Base-by-base conservation (phyloP, 306 rosid genomes). In the Lathyrus oleraceus region DNA sequence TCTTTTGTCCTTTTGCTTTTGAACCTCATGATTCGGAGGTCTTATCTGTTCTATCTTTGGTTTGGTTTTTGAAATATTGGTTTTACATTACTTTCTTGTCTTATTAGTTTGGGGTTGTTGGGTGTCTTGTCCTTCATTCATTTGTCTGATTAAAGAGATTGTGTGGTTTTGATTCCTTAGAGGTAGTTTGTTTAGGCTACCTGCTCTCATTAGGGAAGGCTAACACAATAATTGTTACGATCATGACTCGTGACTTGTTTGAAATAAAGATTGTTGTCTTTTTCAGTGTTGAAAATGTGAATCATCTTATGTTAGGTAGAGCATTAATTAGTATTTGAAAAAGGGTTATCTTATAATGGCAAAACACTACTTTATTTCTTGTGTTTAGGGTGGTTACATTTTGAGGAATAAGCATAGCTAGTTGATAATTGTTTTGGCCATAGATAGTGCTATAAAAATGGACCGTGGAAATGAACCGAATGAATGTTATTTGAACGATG, bases 281-380 rank as follows among this genome's bases (percentile, higher is more conserved):
- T 72, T 25, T 19, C 57, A 14, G 13, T 10, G 47, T 63, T 73
- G 45, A 72, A 72, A 27, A 47, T 72, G 27, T 72, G 4, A 16
- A 25, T 69, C 39, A 25, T 35, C 15, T 40, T 38, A 69, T 54
- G 65, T 16, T 7, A 8, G 57, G 57, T 70, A 54, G 36, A 40
- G 11, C 40, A 49, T 38, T 54, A 38, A 49, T 21, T 54, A n/a
- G 64, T 14, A 54, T 69, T 38, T 69, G 25, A 69, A 52, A 52
- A 28, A 36, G 11, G 32, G 43, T 38, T 19, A 36, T 54, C 62
- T 53, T 20, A 14, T 52, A 35, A 53, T 13, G 57, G 44, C 10
- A 25, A 70, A 42, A 57, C 54, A 57, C 39, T 44, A 8, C 15
- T 65, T 16, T 19, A 10, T 62, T 5, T 10, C n/a, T 53, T 20